Conservation (phyloP, 1,139 yeast genomes). For the Kodamaea anthophila region DNA sequence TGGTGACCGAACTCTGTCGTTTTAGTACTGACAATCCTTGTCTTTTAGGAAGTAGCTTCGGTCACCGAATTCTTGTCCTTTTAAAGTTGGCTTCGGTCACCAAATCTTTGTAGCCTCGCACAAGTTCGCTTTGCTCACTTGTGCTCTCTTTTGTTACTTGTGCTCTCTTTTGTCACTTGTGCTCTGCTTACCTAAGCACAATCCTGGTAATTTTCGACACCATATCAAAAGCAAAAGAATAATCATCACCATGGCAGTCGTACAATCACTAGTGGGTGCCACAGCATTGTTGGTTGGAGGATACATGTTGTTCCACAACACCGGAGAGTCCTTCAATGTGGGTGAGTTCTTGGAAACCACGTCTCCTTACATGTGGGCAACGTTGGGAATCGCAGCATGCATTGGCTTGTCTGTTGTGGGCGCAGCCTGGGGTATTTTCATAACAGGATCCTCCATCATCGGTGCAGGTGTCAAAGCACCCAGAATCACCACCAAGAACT, state of each 20-base stretch:
- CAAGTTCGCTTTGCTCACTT: too few species aligned
- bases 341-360: constrained; percentile 82
- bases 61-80: too few species aligned
- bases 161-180: too few species aligned
- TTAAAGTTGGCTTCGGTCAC: too few species aligned
- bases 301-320: constrained; percentile 82
- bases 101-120: too few species aligned
- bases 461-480: constrained; percentile 99
- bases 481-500: constrained; percentile 92
- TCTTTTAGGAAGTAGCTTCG: too few species aligned
- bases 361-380: constrained; percentile 97
- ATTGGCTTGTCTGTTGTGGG: constrained; percentile 94
- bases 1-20: too few species aligned
- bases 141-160: too few species aligned
- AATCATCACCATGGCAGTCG: constrained; percentile 14
- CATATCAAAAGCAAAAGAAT: constrained; percentile 3
- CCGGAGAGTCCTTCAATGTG: constrained; percentile 85
- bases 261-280: constrained; percentile 20
- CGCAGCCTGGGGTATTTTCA: constrained; percentile 99
- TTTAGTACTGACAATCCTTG: too few species aligned
- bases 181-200: too few species aligned
- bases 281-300: constrained; percentile 40
- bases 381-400: constrained; percentile 84
- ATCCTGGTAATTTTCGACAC: too few species aligned
- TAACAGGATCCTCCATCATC: constrained; percentile 88